Conservation (phyloP, 352 stramenopile species). For the Phytophthora quininea region DNA sequence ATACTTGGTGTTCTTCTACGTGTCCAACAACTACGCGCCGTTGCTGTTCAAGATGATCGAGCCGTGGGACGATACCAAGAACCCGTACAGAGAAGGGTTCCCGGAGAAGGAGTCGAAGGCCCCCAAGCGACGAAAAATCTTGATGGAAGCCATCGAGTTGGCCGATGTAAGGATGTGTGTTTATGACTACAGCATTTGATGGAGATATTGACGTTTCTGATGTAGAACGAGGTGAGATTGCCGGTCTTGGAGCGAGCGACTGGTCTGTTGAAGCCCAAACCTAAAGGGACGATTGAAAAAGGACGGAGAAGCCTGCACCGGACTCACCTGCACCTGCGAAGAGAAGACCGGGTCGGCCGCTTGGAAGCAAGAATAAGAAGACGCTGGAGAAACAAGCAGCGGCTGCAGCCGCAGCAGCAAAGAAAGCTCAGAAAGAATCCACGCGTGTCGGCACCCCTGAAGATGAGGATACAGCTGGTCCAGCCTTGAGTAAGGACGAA, state of each 20-base stretch:
- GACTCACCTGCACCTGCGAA: constrained; percentile 41
- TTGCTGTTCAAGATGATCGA: constrained; percentile 73
- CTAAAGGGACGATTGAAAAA: constrained; percentile 18
- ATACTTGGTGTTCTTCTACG: constrained; percentile 81
- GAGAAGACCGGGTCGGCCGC: constrained; percentile 48
- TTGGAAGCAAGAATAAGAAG: constrained; percentile 40
- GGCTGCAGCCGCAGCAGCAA: constrained; percentile 8
- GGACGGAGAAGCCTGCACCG: constrained; percentile 12
- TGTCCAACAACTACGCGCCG: constrained; percentile 69
- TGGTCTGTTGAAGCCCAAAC: constrained; percentile 56
- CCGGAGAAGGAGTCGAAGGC: constrained; percentile 77
- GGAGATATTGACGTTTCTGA: constrained; percentile 10
- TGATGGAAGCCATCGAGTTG: constrained; percentile 74
- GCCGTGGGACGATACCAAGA: constrained; percentile 74
- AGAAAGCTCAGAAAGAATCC: constrained; percentile 21
- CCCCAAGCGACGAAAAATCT: constrained; percentile 63
- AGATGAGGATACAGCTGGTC: constrained; percentile 38
- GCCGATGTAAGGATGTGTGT: constrained; percentile 53
- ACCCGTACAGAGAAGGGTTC: constrained; percentile 64
- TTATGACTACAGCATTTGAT: background rate
- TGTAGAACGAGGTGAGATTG: constrained; percentile 65
- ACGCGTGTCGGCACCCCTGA: constrained; percentile 31
- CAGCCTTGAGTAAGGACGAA: constrained; percentile 70
- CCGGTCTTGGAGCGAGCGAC: constrained; percentile 61
- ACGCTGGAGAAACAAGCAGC: constrained; percentile 40